These are phyloP conservation scores for Quercus variabilis DNA, from an alignment of 306 rosid species.

Conservation along the genomic window DNA sequence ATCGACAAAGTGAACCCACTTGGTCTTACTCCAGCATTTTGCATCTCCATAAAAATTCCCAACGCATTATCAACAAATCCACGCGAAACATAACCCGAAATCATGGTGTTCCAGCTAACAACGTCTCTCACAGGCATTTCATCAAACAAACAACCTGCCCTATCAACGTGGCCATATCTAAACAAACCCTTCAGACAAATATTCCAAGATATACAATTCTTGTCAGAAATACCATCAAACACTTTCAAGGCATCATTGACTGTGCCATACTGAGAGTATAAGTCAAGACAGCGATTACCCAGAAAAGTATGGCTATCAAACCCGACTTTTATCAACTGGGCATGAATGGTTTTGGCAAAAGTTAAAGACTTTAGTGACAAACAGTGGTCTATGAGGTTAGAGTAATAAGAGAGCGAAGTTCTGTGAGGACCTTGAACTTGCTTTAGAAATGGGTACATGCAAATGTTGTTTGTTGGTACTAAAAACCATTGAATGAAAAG, in stretches of 20 bases:
- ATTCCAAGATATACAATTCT: constrained; percentile 68
- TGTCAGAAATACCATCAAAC: constrained; percentile 50
- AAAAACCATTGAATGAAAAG: background rate
- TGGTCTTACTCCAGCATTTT: constrained; percentile 47
- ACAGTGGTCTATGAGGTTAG: constrained; percentile 43
- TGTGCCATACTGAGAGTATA: constrained; percentile 46
- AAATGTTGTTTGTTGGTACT: constrained; percentile 16
- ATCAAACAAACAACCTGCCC: constrained; percentile 49
- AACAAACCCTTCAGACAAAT: constrained; percentile 56
- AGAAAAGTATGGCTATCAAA: constrained; percentile 56
- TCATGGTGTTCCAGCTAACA: constrained; percentile 77
- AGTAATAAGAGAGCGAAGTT: constrained; percentile 44
- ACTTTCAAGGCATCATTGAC: constrained; percentile 46
- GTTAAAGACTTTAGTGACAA: constrained; percentile 35
- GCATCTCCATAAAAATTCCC: constrained; percentile 53
- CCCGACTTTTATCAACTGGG: constrained; percentile 66
- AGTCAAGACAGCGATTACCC: constrained; percentile 67
- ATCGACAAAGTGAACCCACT: constrained; percentile 77
- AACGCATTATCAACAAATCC: constrained; percentile 48
- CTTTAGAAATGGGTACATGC: constrained; percentile 61
- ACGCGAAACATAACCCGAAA: constrained; percentile 47
- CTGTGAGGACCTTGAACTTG: constrained; percentile 31
- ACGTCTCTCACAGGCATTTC: constrained; percentile 76
- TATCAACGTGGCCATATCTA: constrained; percentile 36
- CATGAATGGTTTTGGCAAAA: constrained; percentile 46